Conservation (phyloP, 345 rosid species). For the Citrus mangshanensis region DNA sequence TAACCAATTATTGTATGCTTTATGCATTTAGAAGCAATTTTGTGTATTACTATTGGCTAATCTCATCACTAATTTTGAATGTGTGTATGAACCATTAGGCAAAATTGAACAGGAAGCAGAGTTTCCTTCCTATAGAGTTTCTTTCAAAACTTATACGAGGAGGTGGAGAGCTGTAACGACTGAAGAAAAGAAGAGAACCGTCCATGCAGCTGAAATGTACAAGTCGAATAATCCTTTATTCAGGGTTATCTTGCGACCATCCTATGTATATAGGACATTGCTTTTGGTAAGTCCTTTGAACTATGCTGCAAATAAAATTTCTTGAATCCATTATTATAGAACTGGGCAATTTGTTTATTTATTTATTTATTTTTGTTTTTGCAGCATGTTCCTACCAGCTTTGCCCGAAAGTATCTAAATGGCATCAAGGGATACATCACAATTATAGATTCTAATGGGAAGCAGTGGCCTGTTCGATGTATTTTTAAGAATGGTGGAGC, state of each 20-base stretch:
- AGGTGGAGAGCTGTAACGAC: constrained; percentile 27
- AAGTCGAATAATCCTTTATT: constrained; percentile 35
- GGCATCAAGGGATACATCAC: constrained; percentile 35
- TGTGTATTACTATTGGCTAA: constrained; percentile 2
- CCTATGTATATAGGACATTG: constrained; percentile 29
- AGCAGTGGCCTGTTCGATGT: constrained; percentile 51
- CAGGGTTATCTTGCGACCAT: constrained; percentile 33
- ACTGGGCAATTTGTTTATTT: no score
- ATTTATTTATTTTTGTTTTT: background rate
- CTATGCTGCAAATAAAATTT: background rate
- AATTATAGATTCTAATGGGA: constrained; percentile 39
- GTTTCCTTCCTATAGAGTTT: background rate
- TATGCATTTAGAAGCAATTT: constrained; percentile 2
- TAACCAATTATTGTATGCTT: constrained; percentile 23
- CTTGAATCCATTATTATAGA: background rate
- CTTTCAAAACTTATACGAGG: constrained; percentile 9
- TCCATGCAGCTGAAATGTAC: constrained; percentile 29
- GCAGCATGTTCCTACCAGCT: constrained; percentile 53
- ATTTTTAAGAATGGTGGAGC: constrained; percentile 23
- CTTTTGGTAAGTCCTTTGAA: constrained; percentile 29
- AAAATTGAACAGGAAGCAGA: constrained; percentile 5
- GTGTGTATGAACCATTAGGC: constrained; percentile 3
- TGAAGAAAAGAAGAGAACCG: constrained; percentile 27
- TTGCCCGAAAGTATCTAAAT: constrained; percentile 41
- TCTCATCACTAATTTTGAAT: constrained; percentile 3